Evolutionary conservation across 371 early-diverging fungal genomes (phyloP), one percentile per base, ranked within the genome.

Genomic region (Massospora cicadina): DNA sequence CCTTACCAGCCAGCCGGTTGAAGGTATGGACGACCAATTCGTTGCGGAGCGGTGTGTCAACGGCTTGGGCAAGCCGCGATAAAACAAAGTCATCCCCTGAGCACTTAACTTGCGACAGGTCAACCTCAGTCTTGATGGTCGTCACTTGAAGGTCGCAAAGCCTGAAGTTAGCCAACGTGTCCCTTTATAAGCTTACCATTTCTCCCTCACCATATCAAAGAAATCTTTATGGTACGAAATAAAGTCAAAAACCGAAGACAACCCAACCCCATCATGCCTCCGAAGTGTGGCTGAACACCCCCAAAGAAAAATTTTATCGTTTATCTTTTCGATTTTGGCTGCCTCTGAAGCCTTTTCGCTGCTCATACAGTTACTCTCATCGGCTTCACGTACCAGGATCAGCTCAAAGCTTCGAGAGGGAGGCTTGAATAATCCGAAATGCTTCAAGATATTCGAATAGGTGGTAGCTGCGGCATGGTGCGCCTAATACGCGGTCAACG

Each of bases 251-350:
- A 83, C 78, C 0, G 66, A 69, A 2, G 67, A 67, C 2, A 96
- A 74, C 26, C 74, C 76, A 17, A 87, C 55, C 0, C 91, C 91
- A 68, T 96, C 97, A 69, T 88, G 84, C 17, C 97, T 76, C 27
- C 82, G 71, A 12, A 92, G 78, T 0, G 97, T 95, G 0, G 95
- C 96, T 17, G 95, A 91, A 65, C 93, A 95, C 0, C 95, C 96
- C 89, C 93, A 94, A 5, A 92, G 69, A 43, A 85, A 77, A 0
- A 85, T 79, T 65, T 58, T 7, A 61, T 31, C 21, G n/a, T 27
- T 58, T 7, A 27, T 7, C 25, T 67, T 10, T 24, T 53, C 25
- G 5, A 27, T 27, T 2, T 65, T 63, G 3, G 24, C 26, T 27
- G 28, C 31, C 21, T 27, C 33, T 21, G 12, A n/a, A 24, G 21